Evolutionary conservation across 257 asterid species (phyloP), one percentile per base, ranked within the genome.

Genomic region (Solanum arcanum): DNA sequence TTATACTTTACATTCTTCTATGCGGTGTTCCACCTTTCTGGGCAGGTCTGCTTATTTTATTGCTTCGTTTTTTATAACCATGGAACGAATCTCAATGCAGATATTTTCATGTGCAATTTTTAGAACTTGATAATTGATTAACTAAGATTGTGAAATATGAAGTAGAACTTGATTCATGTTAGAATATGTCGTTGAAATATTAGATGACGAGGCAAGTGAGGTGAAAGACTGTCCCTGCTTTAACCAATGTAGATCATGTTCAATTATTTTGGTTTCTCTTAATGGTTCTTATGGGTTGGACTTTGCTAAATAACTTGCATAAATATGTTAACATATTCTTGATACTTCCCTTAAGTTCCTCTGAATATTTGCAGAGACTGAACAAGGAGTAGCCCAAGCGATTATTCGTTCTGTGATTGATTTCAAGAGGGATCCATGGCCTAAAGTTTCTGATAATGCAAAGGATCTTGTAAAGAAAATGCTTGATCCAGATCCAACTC

Each of bases 321-420:
- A 74, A 37, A 74, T 16, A 33, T 35, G 83, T 73, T n/a, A 56
- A 68, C 37, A 6, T 70, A 44, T 82, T 52, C 31, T 72, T 66
- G 37, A 35, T 75, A 47, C 75, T 27, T 49, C 75, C 35, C 47
- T 31, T 86, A 69, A 25, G 59, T 37, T 39, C 39, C 62, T 31
- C 21, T 49, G 66, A 59, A 77, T 73, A 75, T 76, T 52, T 88
- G 87, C 93, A 95, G 98, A 95, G 91, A 92, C 98, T 18, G 97
- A 94, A 92, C 96, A 95, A 90, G 98, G 98, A 81, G 98, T 95
- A 89, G 97, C 97, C 66, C 98, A 95, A 92, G 95, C 98, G 87
- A 94, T 95, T 90, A 93, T 95, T 84, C 93, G 93, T 70, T 92
- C 98, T 56, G 93, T 89, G 59, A 86, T 95, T 89, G 96, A 93